phyloP scores from a whole-genome alignment of 148 eudicot genomes.

The Suaeda aralocaspica region DNA sequence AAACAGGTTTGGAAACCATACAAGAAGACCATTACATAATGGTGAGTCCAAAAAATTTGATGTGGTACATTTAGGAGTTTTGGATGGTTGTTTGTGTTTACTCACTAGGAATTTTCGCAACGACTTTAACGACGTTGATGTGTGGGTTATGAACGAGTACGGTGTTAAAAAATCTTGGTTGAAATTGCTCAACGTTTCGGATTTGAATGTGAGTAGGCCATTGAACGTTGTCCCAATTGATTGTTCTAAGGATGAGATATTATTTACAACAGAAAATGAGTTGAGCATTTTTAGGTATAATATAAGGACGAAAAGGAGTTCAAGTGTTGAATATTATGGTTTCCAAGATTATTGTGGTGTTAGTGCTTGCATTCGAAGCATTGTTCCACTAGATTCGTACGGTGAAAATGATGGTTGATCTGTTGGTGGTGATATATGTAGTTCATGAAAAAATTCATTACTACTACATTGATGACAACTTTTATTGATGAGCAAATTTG shows the following conservation, averaged over 20 bases:
- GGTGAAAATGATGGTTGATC: neutral
- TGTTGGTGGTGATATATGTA: no score
- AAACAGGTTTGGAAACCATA: neutral
- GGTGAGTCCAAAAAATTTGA: neutral
- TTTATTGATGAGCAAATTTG: no score
- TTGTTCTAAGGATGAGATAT: conserved; percentile 1
- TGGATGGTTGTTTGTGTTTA: conserved; percentile 8
- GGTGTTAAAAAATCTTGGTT: conserved; percentile 10
- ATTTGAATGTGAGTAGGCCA: neutral
- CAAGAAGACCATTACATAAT: neutral
- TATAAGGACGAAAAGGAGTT: conserved; percentile 10
- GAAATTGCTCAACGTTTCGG: neutral
- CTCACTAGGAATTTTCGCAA: neutral
- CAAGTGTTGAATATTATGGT: neutral
- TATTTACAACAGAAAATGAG: neutral
- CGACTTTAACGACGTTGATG: neutral
- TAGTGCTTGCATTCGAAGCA: conserved; percentile 6
- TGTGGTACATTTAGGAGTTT: conserved; percentile 3
- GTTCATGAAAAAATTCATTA: no score
- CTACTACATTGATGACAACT: no score
- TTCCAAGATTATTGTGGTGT: neutral
- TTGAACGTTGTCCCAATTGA: neutral
- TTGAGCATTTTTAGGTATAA: conserved; percentile 2
- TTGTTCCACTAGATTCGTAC: neutral
- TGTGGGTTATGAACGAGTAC: conserved; percentile 17